phyloP scores from a whole-genome alignment of 345 rosid species.

The Eucalyptus erythrocorys region DNA sequence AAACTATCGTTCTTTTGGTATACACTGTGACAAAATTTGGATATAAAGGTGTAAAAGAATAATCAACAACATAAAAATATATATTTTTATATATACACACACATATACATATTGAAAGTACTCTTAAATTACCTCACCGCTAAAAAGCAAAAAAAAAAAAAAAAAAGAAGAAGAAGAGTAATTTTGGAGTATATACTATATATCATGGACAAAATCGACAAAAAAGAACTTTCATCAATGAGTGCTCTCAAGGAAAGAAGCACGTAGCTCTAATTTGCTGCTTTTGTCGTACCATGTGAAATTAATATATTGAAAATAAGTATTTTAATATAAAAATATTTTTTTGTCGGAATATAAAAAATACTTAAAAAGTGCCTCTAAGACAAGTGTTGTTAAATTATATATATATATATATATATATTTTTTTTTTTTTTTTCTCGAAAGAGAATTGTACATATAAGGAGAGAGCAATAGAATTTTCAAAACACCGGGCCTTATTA shows the following conservation, averaged over 20 bases:
- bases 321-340: too few species aligned
- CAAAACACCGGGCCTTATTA: neutral
- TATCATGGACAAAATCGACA: too few species aligned
- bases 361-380: neutral
- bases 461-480: neutral
- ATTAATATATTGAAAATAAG: too few species aligned
- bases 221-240: too few species aligned
- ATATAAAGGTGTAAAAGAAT: neutral
- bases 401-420: too few species aligned
- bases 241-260: too few species aligned
- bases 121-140: neutral
- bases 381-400: neutral
- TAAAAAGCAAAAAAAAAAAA: too few species aligned
- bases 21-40: neutral
- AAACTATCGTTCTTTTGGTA: neutral
- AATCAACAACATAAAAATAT: neutral
- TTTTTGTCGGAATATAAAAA: too few species aligned
- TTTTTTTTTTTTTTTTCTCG: too few species aligned
- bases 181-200: neutral
- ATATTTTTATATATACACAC: too few species aligned
- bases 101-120: neutral
- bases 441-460: neutral
- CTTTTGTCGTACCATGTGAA: too few species aligned
- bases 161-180: neutral
- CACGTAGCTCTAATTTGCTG: too few species aligned